Evolutionary conservation across 2,329 filamentous ascomycete species (phyloP).

Genomic region (Mycosphaerelloides madeirae): DNA sequence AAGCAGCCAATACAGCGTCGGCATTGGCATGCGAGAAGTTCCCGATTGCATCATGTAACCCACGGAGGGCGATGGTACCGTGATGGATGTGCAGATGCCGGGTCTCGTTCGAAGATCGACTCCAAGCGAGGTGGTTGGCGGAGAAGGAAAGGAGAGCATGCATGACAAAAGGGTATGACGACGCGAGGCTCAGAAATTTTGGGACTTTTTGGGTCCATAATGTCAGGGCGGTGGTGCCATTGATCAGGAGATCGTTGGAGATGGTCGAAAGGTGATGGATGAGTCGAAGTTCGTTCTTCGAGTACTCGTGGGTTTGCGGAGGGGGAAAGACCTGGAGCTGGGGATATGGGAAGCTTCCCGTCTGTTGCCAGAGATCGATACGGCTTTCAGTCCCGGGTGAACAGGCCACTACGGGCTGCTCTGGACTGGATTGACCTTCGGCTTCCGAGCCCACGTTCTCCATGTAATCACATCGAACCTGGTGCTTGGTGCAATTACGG

Average conservation of each 20-base stretch:
- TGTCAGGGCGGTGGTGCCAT: constrained; percentile 69
- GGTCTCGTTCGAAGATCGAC: constrained; percentile 78
- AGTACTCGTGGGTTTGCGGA: constrained; percentile 67
- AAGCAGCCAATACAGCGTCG: constrained; percentile 86
- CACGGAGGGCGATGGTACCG: constrained; percentile 77
- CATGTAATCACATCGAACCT: constrained; percentile 97
- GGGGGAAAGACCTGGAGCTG: constrained; percentile 72
- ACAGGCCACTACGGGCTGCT: constrained; percentile 67
- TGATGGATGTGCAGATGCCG: constrained; percentile 87
- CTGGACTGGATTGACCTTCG: constrained; percentile 49
- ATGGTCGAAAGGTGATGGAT: constrained; percentile 87
- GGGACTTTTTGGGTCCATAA: constrained; percentile 92
- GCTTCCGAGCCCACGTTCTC: constrained; percentile 67
- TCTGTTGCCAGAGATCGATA: constrained; percentile 77
- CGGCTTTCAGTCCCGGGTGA: constrained; percentile 77
- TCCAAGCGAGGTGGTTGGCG: constrained; percentile 88
- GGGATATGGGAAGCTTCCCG: constrained; percentile 79
- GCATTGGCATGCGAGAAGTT: constrained; percentile 80
- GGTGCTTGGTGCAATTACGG: constrained; percentile 98
- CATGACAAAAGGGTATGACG: constrained; percentile 85
- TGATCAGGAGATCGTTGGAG: constrained; percentile 75
- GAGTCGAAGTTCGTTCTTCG: constrained; percentile 73
- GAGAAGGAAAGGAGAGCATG: constrained; percentile 87
- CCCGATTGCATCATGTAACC: constrained; percentile 80
- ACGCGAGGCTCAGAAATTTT: constrained; percentile 80